Percentiles rank a stretch among this genome's conserved stretches.
These are phyloP conservation scores for Aphanocladium album DNA, from an alignment of 2,329 filamentous ascomycete species.

Conservation along the genomic window DNA sequence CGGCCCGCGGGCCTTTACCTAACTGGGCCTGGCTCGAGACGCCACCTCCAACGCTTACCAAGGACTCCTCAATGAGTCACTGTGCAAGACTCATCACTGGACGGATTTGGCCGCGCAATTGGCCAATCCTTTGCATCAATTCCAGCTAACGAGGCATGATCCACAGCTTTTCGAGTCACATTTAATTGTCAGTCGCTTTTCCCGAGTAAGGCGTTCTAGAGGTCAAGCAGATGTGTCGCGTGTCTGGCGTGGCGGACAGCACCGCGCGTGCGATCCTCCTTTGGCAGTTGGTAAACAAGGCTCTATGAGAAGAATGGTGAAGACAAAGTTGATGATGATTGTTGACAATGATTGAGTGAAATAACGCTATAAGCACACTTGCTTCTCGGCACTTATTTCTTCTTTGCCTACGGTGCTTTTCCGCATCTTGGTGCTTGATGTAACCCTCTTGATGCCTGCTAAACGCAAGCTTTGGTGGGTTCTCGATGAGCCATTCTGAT, in stretches of 20 bases:
- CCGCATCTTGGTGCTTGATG: no score
- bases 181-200: background rate
- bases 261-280: no score
- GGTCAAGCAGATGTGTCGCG: background rate
- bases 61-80: conserved; percentile 8
- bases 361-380: no score
- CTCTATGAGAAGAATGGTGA: no score
- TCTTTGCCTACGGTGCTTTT: no score
- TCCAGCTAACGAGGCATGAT: background rate
- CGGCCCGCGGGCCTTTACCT: background rate
- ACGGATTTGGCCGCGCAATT: background rate
- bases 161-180: conserved; percentile 9
- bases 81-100: conserved; percentile 1
- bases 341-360: no score
- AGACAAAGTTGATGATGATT: no score
- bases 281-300: no score
- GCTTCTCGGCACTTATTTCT: no score
- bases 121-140: background rate
- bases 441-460: no score
- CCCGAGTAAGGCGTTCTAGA: background rate
- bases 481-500: background rate
- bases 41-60: conserved; percentile 9
- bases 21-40: conserved; percentile 9
- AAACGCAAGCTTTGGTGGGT: background rate
- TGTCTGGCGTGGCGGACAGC: background rate